Base-by-base conservation (phyloP, 345 rosid genomes). In the Cardiospermum halicacabum region DNA sequence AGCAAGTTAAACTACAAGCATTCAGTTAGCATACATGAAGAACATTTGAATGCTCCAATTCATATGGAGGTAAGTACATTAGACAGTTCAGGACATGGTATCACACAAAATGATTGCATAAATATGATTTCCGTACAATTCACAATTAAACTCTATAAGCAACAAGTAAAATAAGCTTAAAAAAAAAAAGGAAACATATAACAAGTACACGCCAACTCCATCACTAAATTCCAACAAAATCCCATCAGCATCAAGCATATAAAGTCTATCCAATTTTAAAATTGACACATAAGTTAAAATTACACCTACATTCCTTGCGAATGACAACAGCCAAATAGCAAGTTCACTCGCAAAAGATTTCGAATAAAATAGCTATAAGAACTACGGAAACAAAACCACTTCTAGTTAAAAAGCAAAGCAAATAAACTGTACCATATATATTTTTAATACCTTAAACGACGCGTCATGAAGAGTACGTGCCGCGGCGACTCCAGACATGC, bases 381-480 rank as follows among this genome's bases (percentile, higher is more conserved):
- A 22, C 15, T 36, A 12, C 18, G 24, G 37, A 43, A 21, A 24
- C 64, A 31, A 21, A 42, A 2, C 64, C 47, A 34, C 39, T 39
- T 26, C 8, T 10, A 39, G 4, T 25, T 22, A 26, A n/a, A 42
- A 30, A 55, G n/a, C 26, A 12, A 53, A 53, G 19, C 40, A 56
- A 11, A 60, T 4, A 12, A 22, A 36, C 22, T 6, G n/a, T 15
- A 4, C 3, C 10, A 34, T 3, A 34, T 50, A 54, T 28, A 6
- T 30, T 25, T 5, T 22, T 4, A 50, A 68, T n/a, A 93, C 98
- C 96, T 84, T 89, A 72, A 94, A 79, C 55, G 92, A 85, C 21
- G 97, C 99, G 68, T 94, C 96, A 48, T 80, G 88, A 58, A 91
- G 97, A 36, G 96, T 77, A 5, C 92, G 91, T 47, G 97, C 99